Conservation (phyloP, 768 basidiomycete species). For the Lyophyllum semitale region DNA sequence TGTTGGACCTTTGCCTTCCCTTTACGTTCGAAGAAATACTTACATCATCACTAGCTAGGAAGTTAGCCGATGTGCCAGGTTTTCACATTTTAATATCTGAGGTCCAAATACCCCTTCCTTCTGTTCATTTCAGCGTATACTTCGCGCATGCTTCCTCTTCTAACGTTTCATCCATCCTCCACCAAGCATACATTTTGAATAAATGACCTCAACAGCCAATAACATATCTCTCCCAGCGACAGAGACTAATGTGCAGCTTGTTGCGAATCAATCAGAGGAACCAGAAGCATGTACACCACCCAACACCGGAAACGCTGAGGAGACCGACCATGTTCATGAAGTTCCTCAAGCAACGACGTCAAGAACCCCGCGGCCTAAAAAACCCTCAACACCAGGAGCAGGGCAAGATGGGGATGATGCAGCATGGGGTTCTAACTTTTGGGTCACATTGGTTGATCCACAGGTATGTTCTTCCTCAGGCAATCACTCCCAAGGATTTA, state of each 20-base stretch:
- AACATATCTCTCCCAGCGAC: background rate
- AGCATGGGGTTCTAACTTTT: constrained; percentile 89
- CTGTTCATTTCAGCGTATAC: background rate
- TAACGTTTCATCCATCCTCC: background rate
- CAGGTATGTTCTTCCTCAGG: constrained; percentile 50
- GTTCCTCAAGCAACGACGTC: background rate
- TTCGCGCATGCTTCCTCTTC: constrained; percentile 7
- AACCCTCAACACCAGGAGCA: constrained; percentile 20
- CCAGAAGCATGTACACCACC: background rate
- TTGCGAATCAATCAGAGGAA: background rate
- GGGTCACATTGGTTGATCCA: constrained; percentile 93
- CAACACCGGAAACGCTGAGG: background rate
- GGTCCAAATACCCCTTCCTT: background rate
- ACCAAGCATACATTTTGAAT: background rate
- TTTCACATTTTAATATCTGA: background rate
- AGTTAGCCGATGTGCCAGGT: background rate
- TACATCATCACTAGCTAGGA: no score
- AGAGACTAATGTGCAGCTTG: background rate
- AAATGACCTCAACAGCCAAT: constrained; percentile 7
- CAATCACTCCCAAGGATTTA: background rate
- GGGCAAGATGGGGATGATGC: constrained; percentile 44
- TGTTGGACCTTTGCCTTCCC: no score
- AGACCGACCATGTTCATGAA: background rate
- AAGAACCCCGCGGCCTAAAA: constrained; percentile 11
- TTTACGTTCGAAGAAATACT: background rate